A percentile compares a stretch with the other conserved stretches of the same genome.
These are phyloP conservation scores for Blastocystis sp. DNA, from an alignment of 352 stramenopile genomes.

Conservation along the genomic window DNA sequence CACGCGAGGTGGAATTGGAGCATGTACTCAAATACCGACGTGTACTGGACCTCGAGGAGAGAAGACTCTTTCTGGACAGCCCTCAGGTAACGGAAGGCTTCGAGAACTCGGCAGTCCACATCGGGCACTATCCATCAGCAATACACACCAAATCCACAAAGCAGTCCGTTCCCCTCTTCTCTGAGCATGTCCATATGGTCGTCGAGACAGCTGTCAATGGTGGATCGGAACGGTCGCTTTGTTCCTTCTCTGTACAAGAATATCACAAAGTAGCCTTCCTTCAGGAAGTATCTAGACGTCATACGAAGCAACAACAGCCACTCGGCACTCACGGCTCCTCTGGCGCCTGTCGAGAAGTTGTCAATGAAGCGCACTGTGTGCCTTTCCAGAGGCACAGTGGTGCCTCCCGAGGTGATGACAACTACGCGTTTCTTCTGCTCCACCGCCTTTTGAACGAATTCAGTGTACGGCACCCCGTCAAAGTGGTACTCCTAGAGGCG, in stretches of 20 bases:
- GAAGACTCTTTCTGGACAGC: background rate
- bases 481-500: background rate
- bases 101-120: background rate
- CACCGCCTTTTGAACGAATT: background rate
- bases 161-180: constrained; percentile 75
- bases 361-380: constrained; percentile 94
- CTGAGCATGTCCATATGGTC: constrained; percentile 76
- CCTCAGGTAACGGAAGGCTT: constrained; percentile 30
- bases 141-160: background rate
- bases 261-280: constrained; percentile 91
- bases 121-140: constrained; percentile 18
- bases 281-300: constrained; percentile 84
- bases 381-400: constrained; percentile 90
- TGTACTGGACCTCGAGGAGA: constrained; percentile 82
- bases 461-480: constrained; percentile 73
- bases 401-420: constrained; percentile 92
- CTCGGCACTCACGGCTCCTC: constrained; percentile 81
- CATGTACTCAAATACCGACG: constrained; percentile 94
- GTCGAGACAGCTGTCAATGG: constrained; percentile 74
- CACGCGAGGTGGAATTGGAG: constrained; percentile 85
- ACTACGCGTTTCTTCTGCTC: constrained; percentile 78
- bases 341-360: constrained; percentile 93
- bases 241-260: constrained; percentile 89
- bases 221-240: constrained; percentile 82
- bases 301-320: constrained; percentile 52